Evolutionary conservation across 768 basidiomycete species (phyloP), one percentile per base, ranked within the genome.

Genomic region (Pleurotus citrinopileatus): DNA sequence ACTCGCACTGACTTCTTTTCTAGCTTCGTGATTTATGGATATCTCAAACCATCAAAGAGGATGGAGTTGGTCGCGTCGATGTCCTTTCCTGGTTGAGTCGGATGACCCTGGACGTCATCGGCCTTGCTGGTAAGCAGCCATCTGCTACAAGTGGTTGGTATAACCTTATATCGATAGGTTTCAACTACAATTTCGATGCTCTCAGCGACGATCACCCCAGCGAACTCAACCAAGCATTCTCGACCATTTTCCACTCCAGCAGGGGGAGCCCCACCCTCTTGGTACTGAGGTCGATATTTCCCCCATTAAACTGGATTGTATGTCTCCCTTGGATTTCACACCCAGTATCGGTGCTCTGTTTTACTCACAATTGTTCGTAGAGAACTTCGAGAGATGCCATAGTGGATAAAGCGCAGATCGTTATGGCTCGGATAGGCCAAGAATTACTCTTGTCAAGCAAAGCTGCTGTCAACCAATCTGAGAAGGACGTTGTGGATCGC

Each of bases 61-160:
- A 53, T 22, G 55, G 25, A 42, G 42, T 20, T 2, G 60, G 29
- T 5, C 59, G 65, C 6, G 59, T 83, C 29, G 81, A 87, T 46
- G 74, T 80, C 5, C 62, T 79, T 42, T 61, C 67, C 1, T 85
- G 79, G 77, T 70, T 88, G 2, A 75, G 73, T 4, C 78, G 80
- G 23, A 77, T 83, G 3, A 86, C 84, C 2, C 69, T 88, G 13
- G 87, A 88, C 56, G 77, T 84, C 50, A 86, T 91, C 74, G 75
- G 82, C n/a, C 69, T 81, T 40, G 79, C 61, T 71, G 76, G 81
- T 74, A 42, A n/a, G n/a, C n/a, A n/a, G n/a, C n/a, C n/a, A n/a
- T n/a, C n/a, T n/a, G n/a, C n/a, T n/a, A n/a, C n/a, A n/a, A n/a
- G n/a, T n/a, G n/a, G n/a, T n/a, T n/a, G n/a, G n/a, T n/a, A n/a